Evolutionary conservation across 2,329 filamentous ascomycete species (phyloP).

Genomic region (Simplicillium sp.): DNA sequence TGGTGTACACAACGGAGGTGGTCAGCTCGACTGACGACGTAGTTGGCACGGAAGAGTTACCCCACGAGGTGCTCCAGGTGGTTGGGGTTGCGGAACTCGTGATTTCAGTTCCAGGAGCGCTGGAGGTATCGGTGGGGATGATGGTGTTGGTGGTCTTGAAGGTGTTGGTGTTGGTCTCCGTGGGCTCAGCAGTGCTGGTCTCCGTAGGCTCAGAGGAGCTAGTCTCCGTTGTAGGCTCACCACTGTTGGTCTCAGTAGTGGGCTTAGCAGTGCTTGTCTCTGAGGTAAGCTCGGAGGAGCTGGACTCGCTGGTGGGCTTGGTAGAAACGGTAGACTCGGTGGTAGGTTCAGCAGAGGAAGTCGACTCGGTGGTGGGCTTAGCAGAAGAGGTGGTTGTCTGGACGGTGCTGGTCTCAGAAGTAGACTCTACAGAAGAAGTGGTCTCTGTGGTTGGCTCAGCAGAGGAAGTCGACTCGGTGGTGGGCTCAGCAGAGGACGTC

Average conservation of each 20-base stretch:
- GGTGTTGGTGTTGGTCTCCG: neutral
- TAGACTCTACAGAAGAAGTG: neutral
- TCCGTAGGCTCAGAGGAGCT: neutral
- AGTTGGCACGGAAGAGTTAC: neutral
- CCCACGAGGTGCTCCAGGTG: neutral
- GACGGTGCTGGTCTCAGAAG: neutral
- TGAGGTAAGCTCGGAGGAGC: too few relatives aligned
- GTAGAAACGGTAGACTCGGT: neutral
- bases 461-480: neutral
- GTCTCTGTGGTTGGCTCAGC: too few relatives aligned
- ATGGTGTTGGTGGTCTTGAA: neutral
- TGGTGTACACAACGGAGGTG: slow-evolving; percentile 20
- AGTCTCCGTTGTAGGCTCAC: neutral
- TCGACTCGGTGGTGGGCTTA: neutral
- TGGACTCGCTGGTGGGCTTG: neutral
- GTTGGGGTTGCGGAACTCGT: neutral
- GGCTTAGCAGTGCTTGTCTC: too few relatives aligned
- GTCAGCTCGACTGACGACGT: slow-evolving; percentile 4
- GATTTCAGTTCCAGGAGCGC: neutral
- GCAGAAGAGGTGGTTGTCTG: too few relatives aligned
- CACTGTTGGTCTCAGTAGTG: too few relatives aligned
- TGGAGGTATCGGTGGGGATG: slow-evolving; percentile 1
- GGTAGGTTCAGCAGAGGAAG: neutral
- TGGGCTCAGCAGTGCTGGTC: neutral
- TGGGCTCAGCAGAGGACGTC: too few relatives aligned